These are phyloP conservation scores for Zymoseptoria ardabiliae DNA, from an alignment of 2,329 filamentous ascomycete genomes.

Conservation along the genomic window DNA sequence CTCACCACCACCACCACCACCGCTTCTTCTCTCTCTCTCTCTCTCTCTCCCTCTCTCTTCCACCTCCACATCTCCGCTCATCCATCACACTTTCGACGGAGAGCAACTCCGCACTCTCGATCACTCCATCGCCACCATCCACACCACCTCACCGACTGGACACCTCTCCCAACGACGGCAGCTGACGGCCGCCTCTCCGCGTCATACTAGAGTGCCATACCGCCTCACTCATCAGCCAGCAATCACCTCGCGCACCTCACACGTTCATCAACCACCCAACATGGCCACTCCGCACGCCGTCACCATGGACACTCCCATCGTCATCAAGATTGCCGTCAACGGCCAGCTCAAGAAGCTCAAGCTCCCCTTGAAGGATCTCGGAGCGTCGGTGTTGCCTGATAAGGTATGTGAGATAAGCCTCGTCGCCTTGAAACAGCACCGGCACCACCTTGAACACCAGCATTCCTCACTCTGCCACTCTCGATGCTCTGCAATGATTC, in stretches of 20 bases:
- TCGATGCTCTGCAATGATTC: background rate
- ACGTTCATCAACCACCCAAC: conserved; percentile 15
- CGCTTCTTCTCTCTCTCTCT: background rate
- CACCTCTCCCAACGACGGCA: background rate
- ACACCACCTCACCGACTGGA: conserved; percentile 1
- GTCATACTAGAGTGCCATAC: background rate
- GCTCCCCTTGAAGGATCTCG: conserved; percentile 78
- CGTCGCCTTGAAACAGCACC: background rate
- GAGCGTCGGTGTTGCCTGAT: conserved; percentile 62
- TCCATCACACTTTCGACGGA: conserved; percentile 1
- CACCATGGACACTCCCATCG: conserved; percentile 65
- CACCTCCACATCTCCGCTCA: background rate
- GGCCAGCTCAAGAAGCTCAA: conserved; percentile 76
- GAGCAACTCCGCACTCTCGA: conserved; percentile 3
- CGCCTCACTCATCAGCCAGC: background rate
- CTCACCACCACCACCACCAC: background rate
- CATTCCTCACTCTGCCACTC: background rate
- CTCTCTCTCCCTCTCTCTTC: background rate
- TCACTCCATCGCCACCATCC: background rate
- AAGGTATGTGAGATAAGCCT: conserved; percentile 59
- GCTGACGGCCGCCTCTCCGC: background rate
- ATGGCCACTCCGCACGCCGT: conserved; percentile 40
- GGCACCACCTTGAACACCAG: background rate
- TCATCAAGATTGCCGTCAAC: conserved; percentile 75
- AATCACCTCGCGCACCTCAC: background rate